A percentile compares a stretch with the other conserved stretches of the same genome.
These are phyloP conservation scores for Oenanthe javanica DNA, from an alignment of 140 eudicot genomes.

Conservation along the genomic window DNA sequence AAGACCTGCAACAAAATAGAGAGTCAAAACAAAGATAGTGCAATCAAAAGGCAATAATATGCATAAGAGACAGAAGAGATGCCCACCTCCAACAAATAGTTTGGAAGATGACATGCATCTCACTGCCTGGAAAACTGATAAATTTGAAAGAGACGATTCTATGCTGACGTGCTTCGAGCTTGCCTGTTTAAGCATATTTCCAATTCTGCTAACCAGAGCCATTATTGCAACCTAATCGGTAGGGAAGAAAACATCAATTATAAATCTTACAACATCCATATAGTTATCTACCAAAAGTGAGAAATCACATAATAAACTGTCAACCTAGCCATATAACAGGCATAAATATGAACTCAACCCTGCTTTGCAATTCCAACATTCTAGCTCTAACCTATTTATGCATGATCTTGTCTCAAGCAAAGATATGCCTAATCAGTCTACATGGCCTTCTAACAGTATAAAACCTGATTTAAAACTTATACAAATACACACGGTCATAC, in stretches of 20 bases:
- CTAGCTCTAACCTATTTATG: background rate
- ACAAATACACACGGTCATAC: background rate
- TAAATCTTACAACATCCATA: background rate
- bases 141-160: constrained; percentile 40
- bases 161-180: constrained; percentile 37
- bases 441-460: background rate
- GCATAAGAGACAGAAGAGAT: background rate
- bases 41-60: background rate
- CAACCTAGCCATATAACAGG: background rate
- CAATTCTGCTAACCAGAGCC: constrained; percentile 60
- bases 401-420: too few species aligned
- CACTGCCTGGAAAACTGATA: constrained; percentile 53
- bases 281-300: background rate
- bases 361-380: background rate
- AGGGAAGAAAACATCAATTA: background rate
- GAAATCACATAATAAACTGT: background rate
- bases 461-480: background rate
- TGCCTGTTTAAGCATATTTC: constrained; percentile 55
- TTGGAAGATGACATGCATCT: constrained; percentile 86
- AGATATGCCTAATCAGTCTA: background rate
- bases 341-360: background rate
- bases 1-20: constrained; percentile 47
- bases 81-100: constrained; percentile 70
- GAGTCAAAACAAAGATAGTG: background rate
- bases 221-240: constrained; percentile 32